Base-by-base conservation (phyloP, 1,284 basidiomycete species). In the Anthracocystis walkeri region DNA sequence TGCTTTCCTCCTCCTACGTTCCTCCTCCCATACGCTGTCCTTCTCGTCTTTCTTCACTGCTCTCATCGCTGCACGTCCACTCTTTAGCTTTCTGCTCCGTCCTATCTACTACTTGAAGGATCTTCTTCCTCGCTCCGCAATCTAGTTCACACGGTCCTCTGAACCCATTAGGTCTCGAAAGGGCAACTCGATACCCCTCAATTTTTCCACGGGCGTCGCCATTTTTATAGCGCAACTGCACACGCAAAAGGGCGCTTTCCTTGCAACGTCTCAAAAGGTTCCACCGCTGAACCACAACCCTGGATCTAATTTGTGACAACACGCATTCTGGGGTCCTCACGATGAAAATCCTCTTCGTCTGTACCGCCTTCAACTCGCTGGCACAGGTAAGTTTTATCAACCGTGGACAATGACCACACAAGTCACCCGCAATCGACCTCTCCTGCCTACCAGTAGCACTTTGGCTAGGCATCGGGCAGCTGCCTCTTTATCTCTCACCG, bases 311-410 rank as follows among this genome's bases (percentile, higher is more conserved):
- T 38, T 4, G 20, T 20, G 20, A 42, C 41, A 42, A 42, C 41
- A 21, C n/a, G 20, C n/a, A 38, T 38, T 38, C 14, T 38, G 12
- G 35, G 35, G 35, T 38, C 8, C 7, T 18, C 46, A 49, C 35
- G 31, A 80, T 80, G 78, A 70, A 66, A 54, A 72, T 88, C 75
- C 83, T 88, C 38, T 85, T 88, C 56, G 81, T 88, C 41, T 84
- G 85, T 46, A 86, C 87, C 7, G 86, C 87, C 21, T 84, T 86
- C 82, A 87, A 88, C 82, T 87, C 86, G 56, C 62, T 71, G 7
- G 68, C 68, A 25, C 67, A 70, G 61, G 67, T 70, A 60, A 23
- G 67, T 70, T 11, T 38, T 18, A n/a, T n/a, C n/a, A n/a, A n/a
- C n/a, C n/a, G n/a, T n/a, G n/a, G n/a, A n/a, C n/a, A n/a, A n/a